These are phyloP conservation scores for Fusarium palustre DNA, from an alignment of 2,329 filamentous ascomycete species.

Conservation along the genomic window DNA sequence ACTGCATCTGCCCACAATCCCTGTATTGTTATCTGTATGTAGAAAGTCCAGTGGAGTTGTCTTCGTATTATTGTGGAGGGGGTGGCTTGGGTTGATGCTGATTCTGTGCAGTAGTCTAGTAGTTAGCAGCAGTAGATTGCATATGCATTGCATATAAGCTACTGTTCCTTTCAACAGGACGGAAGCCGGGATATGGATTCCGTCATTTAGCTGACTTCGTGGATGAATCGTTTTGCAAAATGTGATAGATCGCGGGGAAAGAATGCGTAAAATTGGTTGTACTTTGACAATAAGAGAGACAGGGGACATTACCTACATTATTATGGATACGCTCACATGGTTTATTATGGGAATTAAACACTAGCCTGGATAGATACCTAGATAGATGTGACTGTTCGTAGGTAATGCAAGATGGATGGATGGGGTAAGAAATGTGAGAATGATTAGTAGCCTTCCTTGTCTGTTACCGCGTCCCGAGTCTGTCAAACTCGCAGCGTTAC, in stretches of 20 bases:
- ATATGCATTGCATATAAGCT: background rate
- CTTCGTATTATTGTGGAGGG: background rate
- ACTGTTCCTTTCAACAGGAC: background rate
- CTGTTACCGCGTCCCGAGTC: background rate
- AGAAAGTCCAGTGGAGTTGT: background rate
- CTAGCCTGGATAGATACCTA: background rate
- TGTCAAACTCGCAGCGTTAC: conserved; percentile 1
- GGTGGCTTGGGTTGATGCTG: background rate
- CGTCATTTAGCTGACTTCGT: background rate
- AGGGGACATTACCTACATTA: conserved; percentile 1
- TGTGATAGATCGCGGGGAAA: conserved; percentile 37
- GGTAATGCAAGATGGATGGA: background rate
- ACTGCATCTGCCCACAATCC: background rate
- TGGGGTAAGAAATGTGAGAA: background rate
- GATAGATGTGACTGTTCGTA: background rate
- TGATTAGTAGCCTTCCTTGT: background rate
- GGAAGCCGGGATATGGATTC: background rate
- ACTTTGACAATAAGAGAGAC: background rate
- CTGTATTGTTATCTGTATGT: background rate
- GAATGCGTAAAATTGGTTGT: conserved; percentile 20
- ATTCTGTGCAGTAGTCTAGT: background rate
- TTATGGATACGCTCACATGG: background rate
- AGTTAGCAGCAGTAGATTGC: background rate
- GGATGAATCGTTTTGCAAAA: conserved; percentile 15
- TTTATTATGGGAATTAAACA: background rate